Conservation (phyloP, 495 filamentous ascomycete species). For the Xylaria curta region DNA sequence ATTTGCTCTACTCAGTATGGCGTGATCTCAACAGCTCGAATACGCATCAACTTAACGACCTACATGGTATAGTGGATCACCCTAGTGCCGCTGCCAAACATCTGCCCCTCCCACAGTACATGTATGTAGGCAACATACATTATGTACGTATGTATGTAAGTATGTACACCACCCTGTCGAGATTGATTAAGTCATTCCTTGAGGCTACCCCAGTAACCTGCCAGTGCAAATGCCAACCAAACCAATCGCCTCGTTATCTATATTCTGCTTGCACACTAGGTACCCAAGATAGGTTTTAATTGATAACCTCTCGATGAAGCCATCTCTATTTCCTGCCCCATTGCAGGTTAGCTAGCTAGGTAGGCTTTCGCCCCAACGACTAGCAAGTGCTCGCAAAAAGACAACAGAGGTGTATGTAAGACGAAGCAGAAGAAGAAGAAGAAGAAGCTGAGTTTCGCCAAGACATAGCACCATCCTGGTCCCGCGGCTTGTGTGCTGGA, state of each 20-base stretch:
- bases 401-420: no score
- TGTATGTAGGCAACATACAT: not conserved
- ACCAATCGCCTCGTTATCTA: not conserved
- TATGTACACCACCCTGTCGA: not conserved
- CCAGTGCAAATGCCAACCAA: not conserved
- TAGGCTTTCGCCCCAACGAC: not conserved
- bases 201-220: not conserved
- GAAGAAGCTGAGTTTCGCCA: conserved; percentile 8
- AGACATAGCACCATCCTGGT: conserved; percentile 19
- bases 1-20: not conserved
- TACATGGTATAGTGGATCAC: not conserved
- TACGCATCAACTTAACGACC: not conserved
- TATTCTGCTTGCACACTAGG: not conserved
- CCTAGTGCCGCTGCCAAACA: not conserved
- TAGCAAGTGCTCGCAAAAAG: not conserved
- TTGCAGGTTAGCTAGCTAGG: not conserved
- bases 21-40: not conserved
- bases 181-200: conserved; percentile 2
- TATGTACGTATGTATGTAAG: not conserved
- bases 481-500: conserved; percentile 28
- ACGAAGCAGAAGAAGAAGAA: not conserved
- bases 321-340: not conserved
- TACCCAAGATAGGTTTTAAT: not conserved
- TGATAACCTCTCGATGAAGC: not conserved
- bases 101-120: conserved; percentile 12